These are phyloP conservation scores for Heterococcus sp. DNA, from an alignment of 108 stramenopile genomes.

Conservation along the genomic window DNA sequence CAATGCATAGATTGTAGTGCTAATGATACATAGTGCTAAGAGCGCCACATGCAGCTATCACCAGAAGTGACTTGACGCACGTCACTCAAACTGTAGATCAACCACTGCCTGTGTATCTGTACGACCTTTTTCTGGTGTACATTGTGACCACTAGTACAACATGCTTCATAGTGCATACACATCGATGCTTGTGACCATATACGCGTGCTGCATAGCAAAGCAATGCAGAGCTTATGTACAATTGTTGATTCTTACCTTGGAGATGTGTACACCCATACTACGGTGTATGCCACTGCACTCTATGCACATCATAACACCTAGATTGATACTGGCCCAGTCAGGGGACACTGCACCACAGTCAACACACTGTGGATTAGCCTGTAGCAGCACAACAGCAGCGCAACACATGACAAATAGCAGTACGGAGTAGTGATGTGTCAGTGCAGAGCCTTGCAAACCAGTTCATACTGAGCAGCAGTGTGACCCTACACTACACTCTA, in stretches of 20 bases:
- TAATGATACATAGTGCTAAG: neutral
- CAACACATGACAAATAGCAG: too few species aligned
- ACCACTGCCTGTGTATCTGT: neutral
- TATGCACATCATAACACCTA: conserved; percentile 61
- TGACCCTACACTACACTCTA: too few species aligned
- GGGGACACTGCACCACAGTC: conserved; percentile 52
- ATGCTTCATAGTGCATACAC: neutral
- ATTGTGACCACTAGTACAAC: neutral
- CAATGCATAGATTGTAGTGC: neutral
- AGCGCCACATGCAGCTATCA: neutral
- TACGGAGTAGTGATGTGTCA: too few species aligned
- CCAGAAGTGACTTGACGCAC: neutral
- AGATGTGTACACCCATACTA: conserved; percentile 54
- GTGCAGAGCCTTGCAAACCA: too few species aligned
- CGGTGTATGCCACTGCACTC: conserved; percentile 64
- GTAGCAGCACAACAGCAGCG: too few species aligned
- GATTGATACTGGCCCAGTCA: conserved; percentile 57
- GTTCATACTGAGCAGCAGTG: too few species aligned
- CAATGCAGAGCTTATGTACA: neutral
- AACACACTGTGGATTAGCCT: conserved; percentile 51
- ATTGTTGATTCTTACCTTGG: conserved; percentile 45
- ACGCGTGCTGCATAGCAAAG: neutral
- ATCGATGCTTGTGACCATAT: neutral
- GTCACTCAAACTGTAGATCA: neutral
- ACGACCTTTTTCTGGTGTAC: neutral